Evolutionary conservation across 179 eudicot genomes (phyloP).

Genomic region (Corrigiola litoralis): DNA sequence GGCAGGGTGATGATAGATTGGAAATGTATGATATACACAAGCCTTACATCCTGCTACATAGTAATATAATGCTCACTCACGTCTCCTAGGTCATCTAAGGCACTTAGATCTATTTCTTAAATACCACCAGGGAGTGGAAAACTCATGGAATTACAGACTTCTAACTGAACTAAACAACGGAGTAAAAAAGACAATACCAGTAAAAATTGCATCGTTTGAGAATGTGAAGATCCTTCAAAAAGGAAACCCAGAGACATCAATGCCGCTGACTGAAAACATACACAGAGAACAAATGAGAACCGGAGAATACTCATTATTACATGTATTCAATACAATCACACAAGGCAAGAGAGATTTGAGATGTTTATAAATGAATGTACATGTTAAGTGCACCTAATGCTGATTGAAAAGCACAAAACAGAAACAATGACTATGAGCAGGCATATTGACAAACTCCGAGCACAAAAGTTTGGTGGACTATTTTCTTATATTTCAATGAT

Average conservation of each 20-base stretch:
- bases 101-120: too few species aligned
- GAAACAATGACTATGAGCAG: not conserved
- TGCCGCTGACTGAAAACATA: constrained; percentile 74
- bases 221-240: constrained; percentile 92
- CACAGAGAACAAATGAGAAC: constrained; percentile 12
- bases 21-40: not conserved
- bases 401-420: not conserved
- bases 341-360: not conserved
- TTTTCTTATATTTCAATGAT: not conserved
- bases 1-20: not conserved
- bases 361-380: not conserved
- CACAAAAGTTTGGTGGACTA: not conserved
- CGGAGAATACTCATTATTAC: not conserved
- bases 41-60: not conserved
- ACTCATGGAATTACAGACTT: too few species aligned
- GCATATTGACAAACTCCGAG: not conserved
- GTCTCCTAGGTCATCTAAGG: too few species aligned
- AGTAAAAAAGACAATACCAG: constrained; percentile 51
- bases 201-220: constrained; percentile 86
- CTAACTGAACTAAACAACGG: not conserved
- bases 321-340: not conserved
- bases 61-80: not conserved
- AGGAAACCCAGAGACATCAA: constrained; percentile 92
- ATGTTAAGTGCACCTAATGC: not conserved
- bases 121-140: too few species aligned